A percentile compares a stretch with the other conserved stretches of the same genome.
phyloP scores from a whole-genome alignment of 257 asterid species.

The Lycium barbarum region DNA sequence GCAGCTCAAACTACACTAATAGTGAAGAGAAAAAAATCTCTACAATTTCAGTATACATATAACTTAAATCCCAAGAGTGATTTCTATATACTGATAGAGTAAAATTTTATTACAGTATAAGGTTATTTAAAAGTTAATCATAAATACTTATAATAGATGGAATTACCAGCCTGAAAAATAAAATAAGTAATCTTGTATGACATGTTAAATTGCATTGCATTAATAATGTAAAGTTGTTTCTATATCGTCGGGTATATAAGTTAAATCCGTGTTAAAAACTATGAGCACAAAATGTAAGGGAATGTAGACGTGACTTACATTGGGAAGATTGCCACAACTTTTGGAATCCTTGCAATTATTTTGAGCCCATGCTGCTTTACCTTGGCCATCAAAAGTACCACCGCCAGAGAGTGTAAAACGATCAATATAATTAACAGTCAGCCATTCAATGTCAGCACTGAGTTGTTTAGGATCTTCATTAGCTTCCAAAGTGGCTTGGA shows the following conservation, averaged over 20 bases:
- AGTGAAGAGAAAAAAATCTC: not conserved
- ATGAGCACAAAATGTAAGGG: not conserved
- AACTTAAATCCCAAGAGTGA: not conserved
- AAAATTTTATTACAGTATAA: too few species aligned
- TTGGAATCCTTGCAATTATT: conserved; percentile 37
- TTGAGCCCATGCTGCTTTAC: conserved; percentile 38
- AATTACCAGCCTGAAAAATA: not conserved
- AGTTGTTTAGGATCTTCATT: conserved; percentile 35
- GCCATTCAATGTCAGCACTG: conserved; percentile 35
- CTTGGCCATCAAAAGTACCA: conserved; percentile 50
- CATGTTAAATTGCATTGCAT: not conserved
- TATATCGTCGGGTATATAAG: not conserved
- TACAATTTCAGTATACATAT: too few species aligned
- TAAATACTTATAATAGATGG: not conserved
- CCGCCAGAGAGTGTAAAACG: conserved; percentile 38
- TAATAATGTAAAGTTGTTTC: not conserved
- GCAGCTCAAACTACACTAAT: not conserved
- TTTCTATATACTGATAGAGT: too few species aligned
- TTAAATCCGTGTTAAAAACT: too few species aligned
- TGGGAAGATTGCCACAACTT: conserved; percentile 37
- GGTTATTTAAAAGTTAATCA: too few species aligned
- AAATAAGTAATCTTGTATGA: not conserved
- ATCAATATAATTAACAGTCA: conserved; percentile 32
- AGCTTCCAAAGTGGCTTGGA: conserved; percentile 36
- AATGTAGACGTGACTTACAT: conserved; percentile 29